Base-by-base conservation (phyloP, 2,329 filamentous ascomycete genomes). In the Arthrobotrys pseudoclavata region DNA sequence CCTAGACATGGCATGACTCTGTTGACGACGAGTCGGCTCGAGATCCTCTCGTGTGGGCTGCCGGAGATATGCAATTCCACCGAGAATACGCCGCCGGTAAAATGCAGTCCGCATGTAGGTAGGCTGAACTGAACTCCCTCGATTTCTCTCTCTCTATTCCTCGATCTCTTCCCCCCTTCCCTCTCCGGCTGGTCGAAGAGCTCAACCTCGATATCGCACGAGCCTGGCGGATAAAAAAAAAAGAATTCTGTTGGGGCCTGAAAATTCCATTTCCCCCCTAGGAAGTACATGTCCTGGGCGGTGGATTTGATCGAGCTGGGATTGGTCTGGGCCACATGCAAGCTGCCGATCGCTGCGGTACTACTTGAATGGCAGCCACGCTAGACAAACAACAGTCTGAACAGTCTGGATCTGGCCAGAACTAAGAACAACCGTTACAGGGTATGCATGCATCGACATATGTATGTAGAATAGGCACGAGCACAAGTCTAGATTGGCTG, bases 321-420 rank as follows among this genome's bases (percentile, higher is more conserved):
- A 69, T 20, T 55, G 63, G 64, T 40, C 66, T 70, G 48, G 72
- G 64, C 64, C 47, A 22, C 24, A 68, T 76, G 64, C 66, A 69
- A n/a, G 34, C 18, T 60, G 72, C 64, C 64, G 72, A 69, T 70
- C 66, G 26, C 40, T 50, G 47, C 31, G 7, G n/a, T 45, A 29
- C 37, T 34, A 60, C 40, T 53, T 60, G 55, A 40, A 24, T 60
- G 55, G 55, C 18, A 40, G 55, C 55, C 55, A 60, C 55, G 55
- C 55, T 42, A 26, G n/a, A 42, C 55, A 60, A 60, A 60, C 55
- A 42, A 60, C 12, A 26, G 31, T 42, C 29, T 37, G 29, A 57
- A 29, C 52, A 57, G 26, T 57, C 55, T 42, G 55, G 55, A 42
- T 60, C 55, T 42, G 55, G 55, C 55, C 55, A 60, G 55, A 60